A percentile compares a stretch with the other conserved stretches of the same genome.
Evolutionary conservation across 2,329 filamentous ascomycete species (phyloP).

Genomic region (Aspergillus costaricaensis): DNA sequence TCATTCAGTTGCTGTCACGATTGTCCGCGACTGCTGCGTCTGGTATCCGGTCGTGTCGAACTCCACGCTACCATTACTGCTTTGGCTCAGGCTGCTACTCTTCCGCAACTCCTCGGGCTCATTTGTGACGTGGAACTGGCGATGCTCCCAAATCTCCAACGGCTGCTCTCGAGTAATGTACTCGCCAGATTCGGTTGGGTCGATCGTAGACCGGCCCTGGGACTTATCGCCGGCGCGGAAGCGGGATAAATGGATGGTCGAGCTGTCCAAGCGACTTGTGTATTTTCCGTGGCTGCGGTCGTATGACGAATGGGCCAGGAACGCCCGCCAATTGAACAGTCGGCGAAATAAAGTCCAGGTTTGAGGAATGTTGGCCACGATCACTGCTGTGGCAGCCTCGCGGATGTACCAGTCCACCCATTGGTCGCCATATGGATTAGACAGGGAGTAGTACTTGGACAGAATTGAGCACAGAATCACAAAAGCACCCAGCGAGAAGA

Average conservation of each 20-base stretch:
- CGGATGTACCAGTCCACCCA: conserved; percentile 65
- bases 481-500: conserved; percentile 61
- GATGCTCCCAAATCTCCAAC: conserved; percentile 24
- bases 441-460: conserved; percentile 65
- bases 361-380: conserved; percentile 63
- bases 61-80: conserved; percentile 10
- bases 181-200: conserved; percentile 15
- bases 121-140: conserved; percentile 23
- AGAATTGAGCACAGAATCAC: conserved; percentile 60
- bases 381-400: conserved; percentile 60
- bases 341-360: conserved; percentile 60
- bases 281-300: conserved; percentile 13
- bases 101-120: conserved; percentile 11
- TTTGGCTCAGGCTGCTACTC: conserved; percentile 1
- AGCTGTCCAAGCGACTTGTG: conserved; percentile 10
- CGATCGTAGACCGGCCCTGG: conserved; percentile 7
- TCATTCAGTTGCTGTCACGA: conserved; percentile 1
- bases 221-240: conserved; percentile 15
- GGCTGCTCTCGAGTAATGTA: conserved; percentile 9
- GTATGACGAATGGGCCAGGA: conserved; percentile 26
- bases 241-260: conserved; percentile 16
- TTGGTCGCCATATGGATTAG: conserved; percentile 55
- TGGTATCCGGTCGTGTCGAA: not conserved
- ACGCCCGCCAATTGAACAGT: conserved; percentile 42
- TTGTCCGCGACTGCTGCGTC: not conserved